Evolutionary conservation across 352 stramenopile species (phyloP), one percentile per base, ranked within the genome.

Genomic region (Thalassiosira hispida): DNA sequence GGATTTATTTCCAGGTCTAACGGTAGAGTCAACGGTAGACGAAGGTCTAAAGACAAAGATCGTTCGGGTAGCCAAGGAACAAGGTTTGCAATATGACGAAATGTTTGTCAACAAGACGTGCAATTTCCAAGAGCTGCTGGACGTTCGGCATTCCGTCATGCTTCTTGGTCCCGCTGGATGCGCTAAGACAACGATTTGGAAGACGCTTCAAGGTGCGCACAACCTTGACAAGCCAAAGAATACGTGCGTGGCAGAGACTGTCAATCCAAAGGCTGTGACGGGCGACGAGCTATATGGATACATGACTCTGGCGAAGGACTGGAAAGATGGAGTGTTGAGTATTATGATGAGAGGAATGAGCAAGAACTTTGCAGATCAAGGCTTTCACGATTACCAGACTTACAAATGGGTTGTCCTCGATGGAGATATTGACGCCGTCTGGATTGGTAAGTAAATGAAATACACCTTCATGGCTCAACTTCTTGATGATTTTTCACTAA

Each of bases 241-340:
- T 2, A 92, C 95, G 29, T 98, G 94, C 27, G 95, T 98, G 1
- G 96, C 89, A 56, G 96, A 98, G 71, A 98, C 93, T 14, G 94
- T 98, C 0, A 98, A 98, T 78, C 96, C 96, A 0, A 98, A 98
- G 78, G 78, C 95, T 11, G 94, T 98, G 20, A 97, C 91, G 8
- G 93, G 94, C 0, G 94, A 98, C 65, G 96, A 98, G 77, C 74
- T 98, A 14, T 98, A 98, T 74, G 96, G 96, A 35, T 98, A 96
- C 86, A 98, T 98, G 96, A 98, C 95, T 18, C 86, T 98, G 1
- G 92, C 96, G n/a, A 98, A 98, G 57, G 96, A 98, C 88, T 98
- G 96, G 96, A 98, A 98, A 83, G 96, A 98, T 83, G 96, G 96
- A 29, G 95, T 98, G 6, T 66, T 99, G 22, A 98, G 94, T 16